Base-by-base conservation (phyloP, 2,329 filamentous ascomycete genomes). In the Teratosphaeria destructans region DNA sequence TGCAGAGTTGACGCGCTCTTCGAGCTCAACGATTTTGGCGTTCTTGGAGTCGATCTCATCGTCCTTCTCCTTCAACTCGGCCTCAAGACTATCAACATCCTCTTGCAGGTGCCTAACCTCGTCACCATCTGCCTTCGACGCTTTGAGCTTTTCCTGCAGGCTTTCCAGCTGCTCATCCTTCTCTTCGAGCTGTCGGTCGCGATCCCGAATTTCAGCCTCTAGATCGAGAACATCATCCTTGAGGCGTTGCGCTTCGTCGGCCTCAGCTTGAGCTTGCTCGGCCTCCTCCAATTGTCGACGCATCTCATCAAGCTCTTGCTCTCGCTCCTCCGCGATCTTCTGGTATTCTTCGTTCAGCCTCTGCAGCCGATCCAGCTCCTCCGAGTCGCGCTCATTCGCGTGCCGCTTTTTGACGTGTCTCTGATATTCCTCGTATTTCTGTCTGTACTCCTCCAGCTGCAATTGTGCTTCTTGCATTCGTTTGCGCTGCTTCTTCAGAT, bases 401-500 rank as follows among this genome's bases (percentile, higher is more conserved):
- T 90, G 85, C 68, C 87, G 88, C 67, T 84, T 84, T 74, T 90
- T 90, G 58, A 90, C 82, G 68, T 88, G 89, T 61, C 95, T 88
- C 63, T 92, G 88, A 61, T 95, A 83, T 63, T 95, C 89, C 59
- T 86, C 77, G 64, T 96, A 85, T 71, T 96, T 89, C 67, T 88
- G 81, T 58, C 88, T 85, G 72, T 95, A 96, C 60, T 82, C 81
- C 70, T 96, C 92, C 2, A 97, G 81, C 62, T 96, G 90, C 64
- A 85, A 86, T 76, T 97, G 92, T 3, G 93, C 92, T 26, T 85
- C 82, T 23, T 83, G 84, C 11, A 99, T 79, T 49, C 87, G 87
- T 72, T 96, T 97, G 72, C 89, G 89, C 76, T 93, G 94, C 64
- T 86, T 85, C 66, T 88, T 85, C 19, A 99, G 81, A 67, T 99